Base-by-base conservation (phyloP, 2,329 filamentous ascomycete species). In the Exophiala spinifera region DNA sequence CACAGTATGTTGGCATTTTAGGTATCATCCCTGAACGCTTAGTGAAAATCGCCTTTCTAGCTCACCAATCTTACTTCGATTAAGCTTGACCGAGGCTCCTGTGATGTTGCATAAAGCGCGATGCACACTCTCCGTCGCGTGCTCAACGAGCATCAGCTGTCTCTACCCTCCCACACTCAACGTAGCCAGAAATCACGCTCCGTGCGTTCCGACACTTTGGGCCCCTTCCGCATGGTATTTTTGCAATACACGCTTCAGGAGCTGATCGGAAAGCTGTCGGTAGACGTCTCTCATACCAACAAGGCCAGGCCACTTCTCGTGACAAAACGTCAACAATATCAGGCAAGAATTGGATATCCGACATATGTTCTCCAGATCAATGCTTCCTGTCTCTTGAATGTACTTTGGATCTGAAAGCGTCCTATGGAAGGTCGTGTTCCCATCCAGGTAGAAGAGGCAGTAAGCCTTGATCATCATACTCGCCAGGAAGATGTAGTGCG, bases 401-500 rank as follows among this genome's bases (percentile, higher is more conserved):
- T 25, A 33, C n/a, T 21, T 15, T 1, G 48, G 39, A 40, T 31
- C 34, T 14, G 14, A 31, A 7, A 51, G 20, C 28, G 46, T 23
- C 14, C 31, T 23, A 5, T 19, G 14, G 15, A 44, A 34, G 4
- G 37, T 19, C 4, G 46, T 19, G 15, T 59, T 49, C 5, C 55
- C 61, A 34, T 63, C 59, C 4, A 65, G 52, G 0, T 53, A 51
- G 28, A 64, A 48, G 31, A 65, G 37, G 4, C 60, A 58, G 31
- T 65, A 50, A 1, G 61, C 61, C 3, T 64, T 53, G 11, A 65
- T 52, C 34, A 57, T 65, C 48, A 63, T 61, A 6, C 60, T 58
- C 2, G 64, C 64, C 14, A 65, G 57, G 23, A 57, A 64, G 20
- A 64, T 63, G 51, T 65, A 63, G 46, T 64, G 63, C 4, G 63